Evolutionary conservation across 1,284 basidiomycete species (phyloP).

Genomic region (Pisolithus thermaeus): DNA sequence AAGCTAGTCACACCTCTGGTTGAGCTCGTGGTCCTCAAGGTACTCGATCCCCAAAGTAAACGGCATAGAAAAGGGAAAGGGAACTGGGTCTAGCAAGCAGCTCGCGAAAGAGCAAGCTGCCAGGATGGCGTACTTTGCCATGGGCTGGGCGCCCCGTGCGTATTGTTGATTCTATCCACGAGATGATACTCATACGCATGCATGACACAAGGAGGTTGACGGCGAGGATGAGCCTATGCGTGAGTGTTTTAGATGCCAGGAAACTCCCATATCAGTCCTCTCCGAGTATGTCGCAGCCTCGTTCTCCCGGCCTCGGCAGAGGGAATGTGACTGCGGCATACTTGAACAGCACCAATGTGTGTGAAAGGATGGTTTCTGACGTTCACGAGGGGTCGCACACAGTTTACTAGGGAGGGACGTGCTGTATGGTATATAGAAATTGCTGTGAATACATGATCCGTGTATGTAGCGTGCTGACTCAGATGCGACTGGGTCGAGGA

Average conservation of each 20-base stretch:
- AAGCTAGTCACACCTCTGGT: constrained; percentile 20
- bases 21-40: constrained; percentile 3
- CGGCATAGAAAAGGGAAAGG: constrained; percentile 56
- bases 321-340: constrained; percentile 6
- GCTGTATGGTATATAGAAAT: neutral
- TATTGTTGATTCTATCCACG: constrained; percentile 2
- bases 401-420: neutral
- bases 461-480: neutral
- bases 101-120: constrained; percentile 71
- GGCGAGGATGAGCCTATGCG: neutral
- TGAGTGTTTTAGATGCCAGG: neutral
- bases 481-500: neutral
- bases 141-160: constrained; percentile 59
- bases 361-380: neutral
- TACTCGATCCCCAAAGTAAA: constrained; percentile 45
- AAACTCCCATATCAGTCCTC: constrained; percentile 6
- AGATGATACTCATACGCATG: constrained; percentile 7
- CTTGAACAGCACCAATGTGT: constrained; percentile 9
- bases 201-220: constrained; percentile 19
- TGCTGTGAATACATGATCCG: neutral
- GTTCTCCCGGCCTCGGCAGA: neutral
- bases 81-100: constrained; percentile 59
- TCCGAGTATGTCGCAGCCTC: constrained; percentile 4
- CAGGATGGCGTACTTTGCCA: constrained; percentile 56
- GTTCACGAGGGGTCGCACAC: too few relatives aligned